phyloP scores from a whole-genome alignment of 352 stramenopile genomes.

The Pythium monospermum region DNA sequence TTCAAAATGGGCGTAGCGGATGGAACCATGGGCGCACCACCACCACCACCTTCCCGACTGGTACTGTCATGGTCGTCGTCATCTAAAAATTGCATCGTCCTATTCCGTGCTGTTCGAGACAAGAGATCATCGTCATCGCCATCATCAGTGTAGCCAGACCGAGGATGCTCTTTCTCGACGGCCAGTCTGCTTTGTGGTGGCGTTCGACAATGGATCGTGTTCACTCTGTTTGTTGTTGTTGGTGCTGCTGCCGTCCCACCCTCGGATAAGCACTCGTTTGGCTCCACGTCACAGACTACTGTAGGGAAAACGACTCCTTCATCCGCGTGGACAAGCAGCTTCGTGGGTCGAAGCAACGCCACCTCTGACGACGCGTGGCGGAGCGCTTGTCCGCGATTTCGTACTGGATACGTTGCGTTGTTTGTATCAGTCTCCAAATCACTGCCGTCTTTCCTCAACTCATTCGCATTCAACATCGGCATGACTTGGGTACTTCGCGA shows the following conservation, averaged over 20 bases:
- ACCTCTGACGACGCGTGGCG: constrained; percentile 28
- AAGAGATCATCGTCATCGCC: neutral
- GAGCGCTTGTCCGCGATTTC: constrained; percentile 10
- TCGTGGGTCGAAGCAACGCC: constrained; percentile 8
- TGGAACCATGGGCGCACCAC: constrained; percentile 11
- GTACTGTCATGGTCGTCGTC: no score
- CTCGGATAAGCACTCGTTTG: neutral
- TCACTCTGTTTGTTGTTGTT: neutral
- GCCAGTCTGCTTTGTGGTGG: neutral
- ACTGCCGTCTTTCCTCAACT: neutral
- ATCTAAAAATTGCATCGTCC: no score
- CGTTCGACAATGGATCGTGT: constrained; percentile 10
- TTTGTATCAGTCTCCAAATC: neutral
- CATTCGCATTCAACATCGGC: constrained; percentile 24
- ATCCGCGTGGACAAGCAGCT: no score
- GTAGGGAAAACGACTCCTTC: constrained; percentile 30
- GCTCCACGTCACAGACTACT: constrained; percentile 30
- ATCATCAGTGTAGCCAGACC: neutral
- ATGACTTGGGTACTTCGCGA: constrained; percentile 63
- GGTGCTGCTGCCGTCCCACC: neutral
- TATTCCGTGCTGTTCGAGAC: no score
- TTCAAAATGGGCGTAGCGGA: constrained; percentile 45
- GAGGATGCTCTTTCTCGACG: constrained; percentile 10
- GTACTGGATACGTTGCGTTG: neutral
- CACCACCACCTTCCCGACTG: no score